phyloP scores from a whole-genome alignment of 169 alveolate species.

The Plasmodium sp. region DNA sequence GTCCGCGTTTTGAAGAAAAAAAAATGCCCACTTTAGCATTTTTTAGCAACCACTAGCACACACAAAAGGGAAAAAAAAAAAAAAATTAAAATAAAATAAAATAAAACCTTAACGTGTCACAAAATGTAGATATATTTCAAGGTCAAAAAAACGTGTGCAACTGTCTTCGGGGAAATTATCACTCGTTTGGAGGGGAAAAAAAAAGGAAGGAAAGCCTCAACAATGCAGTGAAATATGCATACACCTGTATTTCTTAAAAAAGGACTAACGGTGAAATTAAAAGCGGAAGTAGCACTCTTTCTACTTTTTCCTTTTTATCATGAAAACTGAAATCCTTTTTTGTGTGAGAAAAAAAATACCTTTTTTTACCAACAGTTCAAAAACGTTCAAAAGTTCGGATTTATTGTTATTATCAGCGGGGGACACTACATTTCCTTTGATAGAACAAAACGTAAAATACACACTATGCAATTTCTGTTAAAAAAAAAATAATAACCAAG shows the following conservation, averaged over 20 bases:
- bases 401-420: neutral
- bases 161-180: neutral
- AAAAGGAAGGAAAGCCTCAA: neutral
- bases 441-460: constrained; percentile 26
- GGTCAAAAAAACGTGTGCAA: constrained; percentile 6
- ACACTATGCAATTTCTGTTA: neutral
- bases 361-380: neutral
- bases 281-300: neutral
- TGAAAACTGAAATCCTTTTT: neutral
- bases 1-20: neutral
- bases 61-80: neutral
- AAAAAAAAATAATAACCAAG: constrained; percentile 6
- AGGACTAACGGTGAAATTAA: neutral
- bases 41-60: neutral
- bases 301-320: constrained; percentile 10
- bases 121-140: neutral
- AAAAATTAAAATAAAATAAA: neutral
- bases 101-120: neutral
- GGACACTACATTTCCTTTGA: neutral
- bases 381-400: neutral
- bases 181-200: neutral
- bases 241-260: neutral
- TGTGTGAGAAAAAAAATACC: constrained; percentile 3
- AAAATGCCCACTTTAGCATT: neutral
- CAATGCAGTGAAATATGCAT: neutral